These are phyloP conservation scores for Linnemannia exigua DNA, from an alignment of 192 early-diverging fungal genomes.

Conservation along the genomic window DNA sequence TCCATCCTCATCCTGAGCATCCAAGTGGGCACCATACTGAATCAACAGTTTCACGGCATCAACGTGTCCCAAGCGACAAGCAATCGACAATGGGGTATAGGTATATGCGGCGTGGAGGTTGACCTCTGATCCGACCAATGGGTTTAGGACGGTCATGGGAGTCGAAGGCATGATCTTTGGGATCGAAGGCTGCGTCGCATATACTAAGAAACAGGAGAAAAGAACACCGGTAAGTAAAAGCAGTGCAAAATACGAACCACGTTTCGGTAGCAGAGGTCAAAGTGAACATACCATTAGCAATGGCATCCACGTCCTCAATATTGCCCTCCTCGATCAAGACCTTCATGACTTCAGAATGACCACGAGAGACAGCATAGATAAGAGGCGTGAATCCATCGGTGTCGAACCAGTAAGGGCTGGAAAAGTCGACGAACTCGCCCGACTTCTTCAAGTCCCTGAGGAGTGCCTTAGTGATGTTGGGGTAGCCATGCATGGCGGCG, in stretches of 20 bases:
- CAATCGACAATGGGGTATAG: constrained; percentile 66
- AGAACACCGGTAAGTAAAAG: too few species aligned
- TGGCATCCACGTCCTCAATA: constrained; percentile 64
- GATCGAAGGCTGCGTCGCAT: constrained; percentile 17
- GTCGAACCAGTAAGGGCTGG: constrained; percentile 68
- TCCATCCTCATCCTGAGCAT: constrained; percentile 78
- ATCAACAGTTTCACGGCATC: constrained; percentile 67
- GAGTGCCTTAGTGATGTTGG: constrained; percentile 60
- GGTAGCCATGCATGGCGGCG: constrained; percentile 66
- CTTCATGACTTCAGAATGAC: constrained; percentile 61
- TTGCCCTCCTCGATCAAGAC: constrained; percentile 67
- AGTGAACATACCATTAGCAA: constrained; percentile 33
- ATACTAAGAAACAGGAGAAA: constrained; percentile 8
- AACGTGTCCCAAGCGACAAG: constrained; percentile 65
- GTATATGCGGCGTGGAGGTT: constrained; percentile 33
- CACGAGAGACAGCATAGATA: constrained; percentile 71
- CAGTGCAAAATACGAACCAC: not conserved
- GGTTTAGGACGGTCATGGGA: constrained; percentile 33
- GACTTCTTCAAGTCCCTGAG: constrained; percentile 60
- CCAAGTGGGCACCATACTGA: constrained; percentile 64
- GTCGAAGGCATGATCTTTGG: constrained; percentile 52
- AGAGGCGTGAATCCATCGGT: constrained; percentile 76
- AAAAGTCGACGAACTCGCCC: constrained; percentile 61
- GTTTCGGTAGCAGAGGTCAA: not conserved
- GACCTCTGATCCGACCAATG: constrained; percentile 34